phyloP scores from a whole-genome alignment of 305 asterid species.

The Ajuga reptans region DNA sequence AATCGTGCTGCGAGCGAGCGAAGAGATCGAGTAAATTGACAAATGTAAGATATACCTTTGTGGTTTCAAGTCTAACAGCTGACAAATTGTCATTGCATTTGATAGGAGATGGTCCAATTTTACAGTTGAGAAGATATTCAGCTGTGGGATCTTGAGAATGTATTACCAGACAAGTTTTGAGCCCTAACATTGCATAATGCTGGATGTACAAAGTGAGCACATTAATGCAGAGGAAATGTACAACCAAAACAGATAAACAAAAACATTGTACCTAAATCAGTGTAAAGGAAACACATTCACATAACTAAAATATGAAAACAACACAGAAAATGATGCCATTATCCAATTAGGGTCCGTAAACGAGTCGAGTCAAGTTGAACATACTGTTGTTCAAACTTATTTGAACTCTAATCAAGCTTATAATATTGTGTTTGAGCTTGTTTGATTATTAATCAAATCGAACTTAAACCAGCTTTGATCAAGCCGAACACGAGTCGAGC shows the following conservation, averaged over 20 bases:
- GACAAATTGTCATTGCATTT: slow-evolving; percentile 54
- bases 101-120: slow-evolving; percentile 65
- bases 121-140: slow-evolving; percentile 65
- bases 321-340: not conserved
- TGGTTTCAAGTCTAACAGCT: slow-evolving; percentile 78
- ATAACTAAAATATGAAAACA: not conserved
- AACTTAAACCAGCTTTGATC: no score
- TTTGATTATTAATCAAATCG: no score
- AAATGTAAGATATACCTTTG: slow-evolving; percentile 43
- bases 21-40: slow-evolving; percentile 2
- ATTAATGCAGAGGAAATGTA: not conserved
- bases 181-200: slow-evolving; percentile 84
- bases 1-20: not conserved
- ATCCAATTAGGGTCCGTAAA: no score
- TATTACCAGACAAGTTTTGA: slow-evolving; percentile 70
- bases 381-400: no score
- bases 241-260: not conserved
- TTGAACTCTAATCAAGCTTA: no score
- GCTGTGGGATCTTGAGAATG: slow-evolving; percentile 88
- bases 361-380: no score
- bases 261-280: not conserved
- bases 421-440: no score
- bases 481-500: no score
- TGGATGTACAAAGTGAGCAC: slow-evolving; percentile 26
- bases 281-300: not conserved